phyloP scores from a whole-genome alignment of 2,329 filamentous ascomycete genomes.

The Ascochyta fabae region DNA sequence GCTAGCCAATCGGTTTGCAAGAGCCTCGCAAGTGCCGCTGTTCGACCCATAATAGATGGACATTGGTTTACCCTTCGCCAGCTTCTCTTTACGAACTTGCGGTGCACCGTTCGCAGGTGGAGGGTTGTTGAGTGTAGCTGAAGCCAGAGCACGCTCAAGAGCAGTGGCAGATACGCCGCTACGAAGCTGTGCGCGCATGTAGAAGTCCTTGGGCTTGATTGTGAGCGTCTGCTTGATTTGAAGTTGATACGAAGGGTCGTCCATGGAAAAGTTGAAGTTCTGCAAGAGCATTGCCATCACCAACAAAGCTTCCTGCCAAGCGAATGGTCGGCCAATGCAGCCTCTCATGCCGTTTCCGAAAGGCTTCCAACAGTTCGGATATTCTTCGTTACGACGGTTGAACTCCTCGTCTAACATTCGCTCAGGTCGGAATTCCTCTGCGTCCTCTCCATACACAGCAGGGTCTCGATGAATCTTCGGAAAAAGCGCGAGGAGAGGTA shows the following conservation, averaged over 20 bases:
- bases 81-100: slow-evolving; percentile 18
- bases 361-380: slow-evolving; percentile 57
- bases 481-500: slow-evolving; percentile 42
- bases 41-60: slow-evolving; percentile 51
- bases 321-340: slow-evolving; percentile 62
- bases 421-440: slow-evolving; percentile 54
- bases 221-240: slow-evolving; percentile 55
- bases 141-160: slow-evolving; percentile 38
- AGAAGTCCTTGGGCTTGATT: slow-evolving; percentile 53
- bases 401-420: slow-evolving; percentile 56
- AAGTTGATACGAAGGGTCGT: slow-evolving; percentile 53
- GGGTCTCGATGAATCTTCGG: slow-evolving; percentile 52
- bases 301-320: slow-evolving; percentile 61
- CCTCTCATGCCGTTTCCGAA: slow-evolving; percentile 61
- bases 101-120: slow-evolving; percentile 14
- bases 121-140: slow-evolving; percentile 27
- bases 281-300: slow-evolving; percentile 54
- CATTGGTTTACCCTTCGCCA: slow-evolving; percentile 39
- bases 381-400: slow-evolving; percentile 47
- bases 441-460: slow-evolving; percentile 53
- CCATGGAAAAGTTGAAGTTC: slow-evolving; percentile 53
- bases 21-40: slow-evolving; percentile 51
- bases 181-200: slow-evolving; percentile 47
- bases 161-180: slow-evolving; percentile 41
- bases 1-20: slow-evolving; percentile 48